Evolutionary conservation across 2,329 filamentous ascomycete species (phyloP).

Genomic region (Arthrobotrys musiformis): DNA sequence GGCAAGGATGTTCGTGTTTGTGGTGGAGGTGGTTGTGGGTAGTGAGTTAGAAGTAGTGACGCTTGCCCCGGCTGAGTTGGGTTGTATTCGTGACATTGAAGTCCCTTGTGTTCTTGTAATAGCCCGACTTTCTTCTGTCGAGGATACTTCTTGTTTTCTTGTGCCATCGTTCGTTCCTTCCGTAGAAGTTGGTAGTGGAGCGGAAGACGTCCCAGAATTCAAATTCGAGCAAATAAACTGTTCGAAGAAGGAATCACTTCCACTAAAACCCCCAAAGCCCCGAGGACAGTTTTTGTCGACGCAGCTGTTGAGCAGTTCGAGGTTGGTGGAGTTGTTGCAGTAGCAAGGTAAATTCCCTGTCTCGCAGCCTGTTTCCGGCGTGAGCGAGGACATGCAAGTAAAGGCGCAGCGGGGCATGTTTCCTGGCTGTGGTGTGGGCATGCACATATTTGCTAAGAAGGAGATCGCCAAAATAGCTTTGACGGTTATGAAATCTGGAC

Average conservation of each 20-base stretch:
- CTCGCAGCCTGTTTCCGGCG: constrained; percentile 25
- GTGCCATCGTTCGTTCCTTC: background rate
- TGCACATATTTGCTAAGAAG: background rate
- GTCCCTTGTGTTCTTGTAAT: background rate
- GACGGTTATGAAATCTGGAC: background rate
- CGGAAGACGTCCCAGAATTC: background rate
- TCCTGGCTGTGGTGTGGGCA: constrained; percentile 15
- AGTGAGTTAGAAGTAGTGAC: background rate
- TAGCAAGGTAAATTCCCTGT: constrained; percentile 39
- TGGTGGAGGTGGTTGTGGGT: background rate
- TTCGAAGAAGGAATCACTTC: background rate
- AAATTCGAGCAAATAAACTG: constrained; percentile 31
- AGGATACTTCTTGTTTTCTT: background rate
- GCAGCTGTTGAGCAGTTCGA: constrained; percentile 24
- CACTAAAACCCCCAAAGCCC: constrained; percentile 1
- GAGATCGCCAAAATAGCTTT: background rate
- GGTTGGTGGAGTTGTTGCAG: constrained; percentile 42
- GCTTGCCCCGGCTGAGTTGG: background rate
- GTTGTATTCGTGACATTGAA: background rate
- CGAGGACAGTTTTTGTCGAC: constrained; percentile 20
- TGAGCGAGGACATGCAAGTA: constrained; percentile 32
- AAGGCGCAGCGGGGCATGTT: constrained; percentile 29
- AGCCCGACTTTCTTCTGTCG: background rate
- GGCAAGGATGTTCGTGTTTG: background rate
- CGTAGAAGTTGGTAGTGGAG: background rate